Conservation (phyloP, 192 early-diverging fungal genomes). For the Backusella tarrabulga region DNA sequence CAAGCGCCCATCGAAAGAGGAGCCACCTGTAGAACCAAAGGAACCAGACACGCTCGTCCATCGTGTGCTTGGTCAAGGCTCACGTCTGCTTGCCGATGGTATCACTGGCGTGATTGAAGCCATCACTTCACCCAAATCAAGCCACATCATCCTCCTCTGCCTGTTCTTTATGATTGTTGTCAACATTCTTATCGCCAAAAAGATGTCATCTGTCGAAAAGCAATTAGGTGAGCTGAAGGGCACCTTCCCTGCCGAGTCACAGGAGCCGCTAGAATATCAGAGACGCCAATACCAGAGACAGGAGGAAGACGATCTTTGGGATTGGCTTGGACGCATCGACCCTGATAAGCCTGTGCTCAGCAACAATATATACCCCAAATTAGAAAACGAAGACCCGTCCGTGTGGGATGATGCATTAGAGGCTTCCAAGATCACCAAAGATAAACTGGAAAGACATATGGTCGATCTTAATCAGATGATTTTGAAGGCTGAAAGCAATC, state of each 20-base stretch:
- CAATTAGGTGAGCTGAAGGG: not conserved
- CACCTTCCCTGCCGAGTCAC: not conserved
- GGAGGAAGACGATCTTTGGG: slow-evolving; percentile 15
- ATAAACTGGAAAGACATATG: slow-evolving; percentile 13
- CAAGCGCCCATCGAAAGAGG: not conserved
- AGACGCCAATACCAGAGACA: not conserved
- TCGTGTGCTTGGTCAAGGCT: not conserved
- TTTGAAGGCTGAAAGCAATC: slow-evolving; percentile 2
- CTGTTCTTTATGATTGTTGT: slow-evolving; percentile 10
- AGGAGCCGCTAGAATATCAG: not conserved
- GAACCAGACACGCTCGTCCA: not conserved
- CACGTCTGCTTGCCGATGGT: not conserved
- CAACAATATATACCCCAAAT: not conserved
- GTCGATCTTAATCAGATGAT: slow-evolving; percentile 7
- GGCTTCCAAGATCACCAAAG: not conserved
- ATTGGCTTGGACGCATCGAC: slow-evolving; percentile 10
- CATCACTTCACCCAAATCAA: not conserved
- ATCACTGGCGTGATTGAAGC: not conserved
- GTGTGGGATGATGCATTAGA: not conserved
- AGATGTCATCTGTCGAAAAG: slow-evolving; percentile 10
- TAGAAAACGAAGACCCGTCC: not conserved
- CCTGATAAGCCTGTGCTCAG: not conserved
- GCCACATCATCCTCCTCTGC: slow-evolving; percentile 1
- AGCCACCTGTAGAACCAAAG: not conserved
- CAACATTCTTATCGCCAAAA: slow-evolving; percentile 12